Evolutionary conservation across 306 rosid species (phyloP), one percentile per base, ranked within the genome.

Genomic region (Dryas drummondii): DNA sequence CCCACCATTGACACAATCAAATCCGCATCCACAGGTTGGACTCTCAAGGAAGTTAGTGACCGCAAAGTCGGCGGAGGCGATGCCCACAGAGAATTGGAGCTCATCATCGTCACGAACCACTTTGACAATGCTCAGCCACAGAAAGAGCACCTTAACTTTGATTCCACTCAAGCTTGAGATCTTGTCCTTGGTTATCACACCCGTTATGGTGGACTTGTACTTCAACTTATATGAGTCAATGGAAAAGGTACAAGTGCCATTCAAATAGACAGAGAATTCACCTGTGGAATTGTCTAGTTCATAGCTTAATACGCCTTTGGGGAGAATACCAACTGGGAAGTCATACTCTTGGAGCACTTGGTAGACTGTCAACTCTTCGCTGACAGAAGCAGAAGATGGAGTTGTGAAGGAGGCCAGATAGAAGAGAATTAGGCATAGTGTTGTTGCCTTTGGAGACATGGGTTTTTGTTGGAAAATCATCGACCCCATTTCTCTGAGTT

Each of bases 291-390:
- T 68, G 76, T 82, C 79, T n/a, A 88, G 69, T 44, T 76, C 68
- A 59, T 88, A 88, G 65, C 86, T 68, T 58, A 70, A 0, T 0
- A 63, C 90, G 2, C 87, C 89, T 26, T 74, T 83, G 19, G 91
- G 90, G 72, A 90, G 91, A 76, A 86, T 22, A 32, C 91, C 93
- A 4, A 73, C 86, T 2, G 91, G 88, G 80, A 86, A 85, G 45
- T 82, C 72, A 64, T 83, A 82, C 41, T 71, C 64, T 69, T 88
- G 79, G 47, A 87, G 88, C 22, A 66, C 86, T 73, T 88, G 66
- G 45, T 87, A 84, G 2, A 82, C 83, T 6, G 81, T 82, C 50
- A 73, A 45, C 45, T 58, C 57, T 5, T 62, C 52, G 44, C 13
- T 51, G 66, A 6, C 69, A 7, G 82, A 49, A 17, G 82, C 19